A percentile compares a stretch with the other conserved stretches of the same genome.
phyloP scores from a whole-genome alignment of 192 early-diverging fungal species.

The Cetraspora pellucida region DNA sequence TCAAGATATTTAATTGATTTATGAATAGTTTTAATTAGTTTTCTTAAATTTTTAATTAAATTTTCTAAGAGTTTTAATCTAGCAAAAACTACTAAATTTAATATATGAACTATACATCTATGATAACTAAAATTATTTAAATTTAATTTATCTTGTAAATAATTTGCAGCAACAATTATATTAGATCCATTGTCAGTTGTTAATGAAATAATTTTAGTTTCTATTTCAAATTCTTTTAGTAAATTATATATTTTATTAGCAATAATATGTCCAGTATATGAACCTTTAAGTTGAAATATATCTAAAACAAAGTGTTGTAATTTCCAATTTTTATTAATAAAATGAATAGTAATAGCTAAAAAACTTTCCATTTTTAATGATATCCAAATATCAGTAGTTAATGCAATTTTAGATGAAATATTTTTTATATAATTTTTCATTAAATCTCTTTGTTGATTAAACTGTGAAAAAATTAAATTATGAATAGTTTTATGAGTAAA shows the following conservation, averaged over 20 bases:
- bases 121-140: neutral
- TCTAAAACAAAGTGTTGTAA: no score
- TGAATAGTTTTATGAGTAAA: neutral
- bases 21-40: no score
- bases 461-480: neutral
- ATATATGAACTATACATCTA: neutral
- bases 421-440: neutral
- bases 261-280: no score
- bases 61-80: neutral
- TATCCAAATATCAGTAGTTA: no score
- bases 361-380: no score
- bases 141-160: neutral
- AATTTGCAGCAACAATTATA: neutral
- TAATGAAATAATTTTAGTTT: neutral
- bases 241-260: no score
- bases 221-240: neutral
- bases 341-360: no score
- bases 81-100: neutral
- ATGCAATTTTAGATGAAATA: neutral
- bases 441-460: neutral
- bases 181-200: slow-evolving; percentile 5
- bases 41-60: slow-evolving; percentile 8
- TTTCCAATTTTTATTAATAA: no score
- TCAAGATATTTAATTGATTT: no score
- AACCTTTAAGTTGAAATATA: no score